These are phyloP conservation scores for Crassisporium funariophilum DNA, from an alignment of 768 basidiomycete species.

Conservation along the genomic window DNA sequence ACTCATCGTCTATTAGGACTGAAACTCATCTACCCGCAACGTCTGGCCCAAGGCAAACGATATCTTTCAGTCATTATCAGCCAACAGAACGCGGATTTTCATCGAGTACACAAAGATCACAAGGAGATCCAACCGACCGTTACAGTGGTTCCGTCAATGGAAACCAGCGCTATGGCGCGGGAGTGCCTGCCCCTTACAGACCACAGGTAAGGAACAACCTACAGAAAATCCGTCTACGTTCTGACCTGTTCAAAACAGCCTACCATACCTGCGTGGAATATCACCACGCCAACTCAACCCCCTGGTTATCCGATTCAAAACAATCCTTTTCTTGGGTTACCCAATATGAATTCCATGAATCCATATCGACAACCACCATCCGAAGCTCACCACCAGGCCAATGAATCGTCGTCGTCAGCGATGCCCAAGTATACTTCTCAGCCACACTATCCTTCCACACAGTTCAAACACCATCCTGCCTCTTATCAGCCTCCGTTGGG, in stretches of 20 bases:
- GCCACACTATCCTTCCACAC: conserved; percentile 26
- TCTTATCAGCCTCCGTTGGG: conserved; percentile 32
- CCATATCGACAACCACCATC: conserved; percentile 1
- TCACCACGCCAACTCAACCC: conserved; percentile 20
- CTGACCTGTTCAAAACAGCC: conserved; percentile 16
- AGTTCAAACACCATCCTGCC: conserved; percentile 33
- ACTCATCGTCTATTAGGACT: conserved; percentile 7
- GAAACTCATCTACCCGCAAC: conserved; percentile 5
- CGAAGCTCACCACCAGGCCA: conserved; percentile 2
- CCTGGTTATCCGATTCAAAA: conserved; percentile 18
- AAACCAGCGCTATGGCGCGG: conserved; percentile 9
- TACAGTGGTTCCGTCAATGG: conserved; percentile 22
- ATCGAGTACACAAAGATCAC: conserved; percentile 18
- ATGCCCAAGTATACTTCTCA: conserved; percentile 16
- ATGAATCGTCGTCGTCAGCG: conserved; percentile 8
- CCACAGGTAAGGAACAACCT: conserved; percentile 12
- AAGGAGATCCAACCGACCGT: conserved; percentile 21
- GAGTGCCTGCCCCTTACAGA: conserved; percentile 14
- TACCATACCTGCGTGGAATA: conserved; percentile 25
- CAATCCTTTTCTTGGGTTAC: conserved; percentile 5
- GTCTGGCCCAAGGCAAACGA: conserved; percentile 20
- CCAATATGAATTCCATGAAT: conserved; percentile 1
- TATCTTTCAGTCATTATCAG: conserved; percentile 52
- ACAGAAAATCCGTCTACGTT: background rate
- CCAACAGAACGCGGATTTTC: conserved; percentile 44